Conservation (phyloP, 225 moss, liverwort and hornwort species). For the Marchantia polymorpha region DNA sequence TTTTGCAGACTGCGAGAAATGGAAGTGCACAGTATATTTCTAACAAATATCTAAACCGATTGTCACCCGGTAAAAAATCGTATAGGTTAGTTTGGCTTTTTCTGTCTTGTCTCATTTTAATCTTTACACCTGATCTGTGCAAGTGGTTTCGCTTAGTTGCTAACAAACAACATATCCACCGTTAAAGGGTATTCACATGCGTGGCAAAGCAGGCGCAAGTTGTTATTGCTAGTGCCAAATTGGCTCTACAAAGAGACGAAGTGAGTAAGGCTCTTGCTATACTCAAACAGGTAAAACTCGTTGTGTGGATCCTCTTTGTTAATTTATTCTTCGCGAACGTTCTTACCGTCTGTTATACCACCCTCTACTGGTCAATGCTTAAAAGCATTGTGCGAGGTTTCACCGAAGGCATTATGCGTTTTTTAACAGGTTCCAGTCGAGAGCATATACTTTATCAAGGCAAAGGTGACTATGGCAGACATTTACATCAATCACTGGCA, state of each 20-base stretch:
- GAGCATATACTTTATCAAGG: conserved; percentile 50
- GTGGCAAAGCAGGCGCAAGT: conserved; percentile 41
- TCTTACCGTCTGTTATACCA: not conserved
- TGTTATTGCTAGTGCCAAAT: conserved; percentile 41
- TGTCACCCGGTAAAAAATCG: no score
- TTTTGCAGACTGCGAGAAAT: no score
- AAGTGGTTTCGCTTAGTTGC: no score
- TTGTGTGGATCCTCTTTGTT: not conserved
- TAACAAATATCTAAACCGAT: no score
- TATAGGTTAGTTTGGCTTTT: no score
- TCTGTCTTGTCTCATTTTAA: no score
- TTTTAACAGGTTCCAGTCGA: conserved; percentile 45
- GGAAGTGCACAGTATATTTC: no score
- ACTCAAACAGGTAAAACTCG: conserved; percentile 20
- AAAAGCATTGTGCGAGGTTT: no score
- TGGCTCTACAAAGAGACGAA: conserved; percentile 61
- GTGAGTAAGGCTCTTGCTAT: conserved; percentile 48
- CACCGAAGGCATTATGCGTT: not conserved
- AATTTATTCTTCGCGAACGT: not conserved
- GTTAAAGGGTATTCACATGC: not conserved
- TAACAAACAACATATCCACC: not conserved
- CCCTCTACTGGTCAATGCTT: no score
- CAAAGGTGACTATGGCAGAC: conserved; percentile 57
- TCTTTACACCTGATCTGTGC: no score
- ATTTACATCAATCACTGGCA: conserved; percentile 58